A percentile compares a stretch with the other conserved stretches of the same genome.
Conservation (phyloP, 441 rosid species). For the Adansonia grandidieri region DNA sequence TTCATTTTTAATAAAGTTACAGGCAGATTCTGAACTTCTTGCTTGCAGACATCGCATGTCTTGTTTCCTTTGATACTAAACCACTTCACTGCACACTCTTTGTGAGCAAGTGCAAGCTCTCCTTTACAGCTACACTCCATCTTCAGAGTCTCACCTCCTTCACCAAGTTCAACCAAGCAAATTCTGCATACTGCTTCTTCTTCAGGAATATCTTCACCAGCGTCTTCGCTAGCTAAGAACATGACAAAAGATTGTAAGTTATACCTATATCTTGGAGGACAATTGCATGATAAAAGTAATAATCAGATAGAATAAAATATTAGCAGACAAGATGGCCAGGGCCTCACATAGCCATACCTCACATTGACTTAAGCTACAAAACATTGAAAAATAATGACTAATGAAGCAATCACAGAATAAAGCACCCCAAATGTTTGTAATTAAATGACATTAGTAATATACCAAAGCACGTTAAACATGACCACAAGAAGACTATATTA, state of each 20-base stretch:
- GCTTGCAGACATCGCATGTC: conserved; percentile 54
- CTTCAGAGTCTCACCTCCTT: conserved; percentile 53
- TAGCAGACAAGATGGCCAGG: conserved; percentile 20
- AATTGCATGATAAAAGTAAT: background rate
- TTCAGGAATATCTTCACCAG: conserved; percentile 53
- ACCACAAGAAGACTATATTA: conserved; percentile 5
- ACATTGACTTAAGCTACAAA: background rate
- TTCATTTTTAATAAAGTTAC: conserved; percentile 45
- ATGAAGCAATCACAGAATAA: background rate
- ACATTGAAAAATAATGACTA: background rate
- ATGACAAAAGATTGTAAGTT: conserved; percentile 25
- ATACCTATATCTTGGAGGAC: conserved; percentile 54
- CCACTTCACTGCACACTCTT: conserved; percentile 57
- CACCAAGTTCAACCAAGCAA: conserved; percentile 50
- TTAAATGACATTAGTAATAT: background rate
- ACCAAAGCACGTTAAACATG: background rate
- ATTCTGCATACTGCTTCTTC: conserved; percentile 61
- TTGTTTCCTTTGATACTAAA: conserved; percentile 58
- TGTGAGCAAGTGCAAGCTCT: conserved; percentile 54
- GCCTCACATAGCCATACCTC: background rate
- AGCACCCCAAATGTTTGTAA: conserved; percentile 7
- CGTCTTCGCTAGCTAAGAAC: conserved; percentile 38
- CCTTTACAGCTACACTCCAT: conserved; percentile 63
- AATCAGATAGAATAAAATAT: conserved; percentile 1
- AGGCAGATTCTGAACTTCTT: conserved; percentile 51